Evolutionary conservation across 1,284 basidiomycete species (phyloP), one percentile per base, ranked within the genome.

Genomic region (Neonothopanus nambi): DNA sequence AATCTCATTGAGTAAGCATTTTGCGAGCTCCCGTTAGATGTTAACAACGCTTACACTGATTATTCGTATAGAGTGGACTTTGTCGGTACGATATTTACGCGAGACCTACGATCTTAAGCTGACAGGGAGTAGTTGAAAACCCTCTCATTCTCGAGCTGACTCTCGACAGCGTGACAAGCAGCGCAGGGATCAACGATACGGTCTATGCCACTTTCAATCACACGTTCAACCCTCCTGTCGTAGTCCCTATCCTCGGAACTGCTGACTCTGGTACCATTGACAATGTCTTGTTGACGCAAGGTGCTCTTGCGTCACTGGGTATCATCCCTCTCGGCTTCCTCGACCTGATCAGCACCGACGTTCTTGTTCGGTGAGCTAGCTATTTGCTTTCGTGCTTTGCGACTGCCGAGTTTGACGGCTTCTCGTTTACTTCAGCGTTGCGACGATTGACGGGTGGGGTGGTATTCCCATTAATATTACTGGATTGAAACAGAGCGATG

Each of bases 131-230:
- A 74, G 75, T 70, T 30, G 65, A 71, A 52, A 78, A 77, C 62
- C 73, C 75, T 2, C 72, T 78, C 35, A 59, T 66, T 24, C 60
- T 77, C 26, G 74, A 77, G 56, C 65, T 78, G 44, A 73, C 74
- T 30, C 65, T 78, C 54, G 71, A 78, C 58, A 62, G 62, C 26
- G 70, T 76, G 35, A 64, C 58, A 45, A 69, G 67, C 56, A 59
- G 62, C 30, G 74, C 75, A 17, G 73, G 75, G 9, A 57, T 77
- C 52, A 75, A 77, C 52, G 68, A 66, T 17, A 76, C 72, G 4
- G 66, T 67, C 46, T 75, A 64, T 53, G 72, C 74, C n/a, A 60
- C 60, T 4, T 78, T 79, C 62, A 62, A 67, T 54, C 71, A 76
- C 49, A 70, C 69, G 11, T 79, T 79, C 63, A 46, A 63, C 35